These are phyloP conservation scores for Boletus sp. DNA, from an alignment of 768 basidiomycete genomes.

Conservation along the genomic window DNA sequence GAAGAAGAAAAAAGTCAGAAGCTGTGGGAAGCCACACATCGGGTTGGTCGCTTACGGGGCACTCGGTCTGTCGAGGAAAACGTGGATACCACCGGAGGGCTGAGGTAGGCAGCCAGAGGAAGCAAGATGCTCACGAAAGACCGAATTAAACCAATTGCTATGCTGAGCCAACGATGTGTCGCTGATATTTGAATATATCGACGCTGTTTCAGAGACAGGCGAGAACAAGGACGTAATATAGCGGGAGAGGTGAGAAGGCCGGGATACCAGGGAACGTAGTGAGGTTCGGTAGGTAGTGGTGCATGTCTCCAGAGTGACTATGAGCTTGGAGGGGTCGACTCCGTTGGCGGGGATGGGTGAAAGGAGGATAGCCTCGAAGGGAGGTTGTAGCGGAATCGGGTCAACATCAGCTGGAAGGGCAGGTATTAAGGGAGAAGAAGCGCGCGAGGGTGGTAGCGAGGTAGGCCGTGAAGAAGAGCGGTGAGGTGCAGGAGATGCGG, in stretches of 20 bases:
- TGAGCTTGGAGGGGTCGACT: conserved; percentile 56
- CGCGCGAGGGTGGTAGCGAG: conserved; percentile 22
- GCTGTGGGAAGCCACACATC: not conserved
- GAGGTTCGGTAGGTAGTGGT: conserved; percentile 65
- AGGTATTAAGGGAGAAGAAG: conserved; percentile 46
- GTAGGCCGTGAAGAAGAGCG: conserved; percentile 37
- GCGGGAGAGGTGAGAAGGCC: conserved; percentile 62
- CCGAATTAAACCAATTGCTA: conserved; percentile 39
- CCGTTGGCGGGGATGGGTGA: conserved; percentile 48
- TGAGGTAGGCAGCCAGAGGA: conserved; percentile 53
- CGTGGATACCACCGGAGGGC: conserved; percentile 49
- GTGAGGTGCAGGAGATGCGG: conserved; percentile 26
- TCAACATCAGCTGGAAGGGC: conserved; percentile 46
- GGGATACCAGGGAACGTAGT: conserved; percentile 60
- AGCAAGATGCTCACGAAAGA: conserved; percentile 61
- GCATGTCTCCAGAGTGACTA: conserved; percentile 73
- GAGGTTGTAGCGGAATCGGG: conserved; percentile 44
- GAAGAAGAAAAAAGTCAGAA: conserved; percentile 1
- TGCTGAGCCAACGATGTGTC: conserved; percentile 27
- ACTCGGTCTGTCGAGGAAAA: conserved; percentile 80
- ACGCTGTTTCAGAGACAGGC: conserved; percentile 45
- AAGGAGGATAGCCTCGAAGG: conserved; percentile 66
- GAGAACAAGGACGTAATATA: conserved; percentile 49
- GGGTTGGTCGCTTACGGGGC: conserved; percentile 56
- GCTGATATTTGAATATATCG: conserved; percentile 53